These are phyloP conservation scores for Anaeromyces robustus DNA, from an alignment of 192 early-diverging fungal species.

Conservation along the genomic window DNA sequence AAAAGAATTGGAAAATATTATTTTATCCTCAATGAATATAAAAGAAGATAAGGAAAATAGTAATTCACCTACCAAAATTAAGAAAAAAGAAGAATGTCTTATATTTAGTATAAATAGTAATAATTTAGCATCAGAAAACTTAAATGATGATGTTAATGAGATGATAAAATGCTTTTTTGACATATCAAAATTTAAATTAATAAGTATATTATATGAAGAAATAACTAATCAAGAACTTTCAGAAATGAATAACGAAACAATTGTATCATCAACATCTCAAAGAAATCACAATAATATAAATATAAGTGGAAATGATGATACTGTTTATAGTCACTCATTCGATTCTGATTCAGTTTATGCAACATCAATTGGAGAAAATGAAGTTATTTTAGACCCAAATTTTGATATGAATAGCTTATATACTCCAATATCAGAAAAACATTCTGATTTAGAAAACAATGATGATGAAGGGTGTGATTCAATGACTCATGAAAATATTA, in stretches of 20 bases:
- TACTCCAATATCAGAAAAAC: background rate
- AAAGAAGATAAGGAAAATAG: background rate
- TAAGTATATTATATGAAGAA: background rate
- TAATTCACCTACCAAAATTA: background rate
- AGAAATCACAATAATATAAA: background rate
- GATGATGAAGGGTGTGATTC: no score
- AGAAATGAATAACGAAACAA: background rate
- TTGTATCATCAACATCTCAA: background rate
- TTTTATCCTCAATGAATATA: background rate
- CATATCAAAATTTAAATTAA: background rate
- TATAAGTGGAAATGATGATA: background rate
- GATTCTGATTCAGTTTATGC: background rate
- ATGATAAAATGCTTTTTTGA: background rate
- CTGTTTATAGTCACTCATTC: background rate
- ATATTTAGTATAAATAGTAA: background rate
- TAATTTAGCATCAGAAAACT: background rate
- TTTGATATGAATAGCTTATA: background rate
- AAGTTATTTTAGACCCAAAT: background rate
- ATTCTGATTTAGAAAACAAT: no score
- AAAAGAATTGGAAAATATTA: background rate
- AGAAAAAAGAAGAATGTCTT: background rate
- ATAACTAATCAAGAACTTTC: background rate
- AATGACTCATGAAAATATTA: no score
- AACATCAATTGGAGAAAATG: background rate
- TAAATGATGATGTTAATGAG: background rate